Evolutionary conservation across 1,284 basidiomycete species (phyloP), one percentile per base, ranked within the genome.

Genomic region (Rhodotorula sp.): DNA sequence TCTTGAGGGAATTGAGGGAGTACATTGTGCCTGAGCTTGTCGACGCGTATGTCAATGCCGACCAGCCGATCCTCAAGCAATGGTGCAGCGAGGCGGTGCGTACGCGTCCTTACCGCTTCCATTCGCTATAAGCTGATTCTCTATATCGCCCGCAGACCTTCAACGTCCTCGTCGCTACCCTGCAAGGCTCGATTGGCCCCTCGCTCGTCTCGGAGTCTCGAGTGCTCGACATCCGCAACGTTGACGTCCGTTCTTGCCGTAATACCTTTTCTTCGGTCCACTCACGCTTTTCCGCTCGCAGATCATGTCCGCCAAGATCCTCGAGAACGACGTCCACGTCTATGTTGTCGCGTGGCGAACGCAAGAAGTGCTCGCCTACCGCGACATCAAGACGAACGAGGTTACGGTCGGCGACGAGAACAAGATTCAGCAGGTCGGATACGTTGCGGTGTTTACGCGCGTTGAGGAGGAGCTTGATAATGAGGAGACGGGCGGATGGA

Each of bases 1-100:
- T 97, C 79, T 89, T 93, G 78, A 85, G 89, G 67, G 96, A 99
- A 79, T 80, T 99, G 72, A 84, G 95, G 73, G 96, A 99, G 81
- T 99, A 98, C 79, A 95, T 99, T 71, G 87, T 99, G 4, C 96
- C 96, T 0, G 96, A 99, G 80, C 87, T 99, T 10, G 92, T 99
- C 13, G 96, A 99, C 79, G 93, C 94, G 28, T 98, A 96, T 80
- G 82, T 98, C 74, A 88, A 86, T 63, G 94, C 92, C 16, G 94
- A 97, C 78, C 86, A 88, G 76, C 90, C 93, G 78, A 83, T 89
- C 10, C 83, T 99, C 75, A 87, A 87, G 78, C 87, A 87, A 76
- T 99, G 96, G 96, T 97, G 94, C 80, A 88, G 91, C 46, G 96
- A 99, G 82, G 96, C 92, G 64, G 92, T 94, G 77, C 79, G 91